phyloP scores from a whole-genome alignment of 1,284 basidiomycete genomes.

The Paramarasmius palmivorus region DNA sequence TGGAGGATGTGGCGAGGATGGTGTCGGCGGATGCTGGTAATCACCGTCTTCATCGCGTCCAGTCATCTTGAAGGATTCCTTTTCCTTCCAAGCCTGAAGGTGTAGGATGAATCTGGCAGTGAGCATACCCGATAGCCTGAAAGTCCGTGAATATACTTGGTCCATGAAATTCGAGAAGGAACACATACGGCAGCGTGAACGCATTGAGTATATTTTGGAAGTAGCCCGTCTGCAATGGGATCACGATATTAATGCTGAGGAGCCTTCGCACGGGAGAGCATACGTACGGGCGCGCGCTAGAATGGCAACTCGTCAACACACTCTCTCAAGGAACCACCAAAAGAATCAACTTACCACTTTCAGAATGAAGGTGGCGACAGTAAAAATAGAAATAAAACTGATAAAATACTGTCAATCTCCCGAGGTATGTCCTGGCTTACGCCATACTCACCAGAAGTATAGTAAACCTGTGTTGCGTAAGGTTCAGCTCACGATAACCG shows the following conservation, averaged over 20 bases:
- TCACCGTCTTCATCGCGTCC: background rate
- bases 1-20: too few relatives aligned
- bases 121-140: slow-evolving; percentile 13
- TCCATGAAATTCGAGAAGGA: too few relatives aligned
- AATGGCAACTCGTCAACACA: background rate
- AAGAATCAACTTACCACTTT: slow-evolving; percentile 7
- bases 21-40: too few relatives aligned
- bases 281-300: slow-evolving; percentile 11
- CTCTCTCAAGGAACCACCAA: background rate
- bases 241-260: background rate
- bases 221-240: slow-evolving; percentile 5
- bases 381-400: slow-evolving; percentile 10
- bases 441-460: slow-evolving; percentile 13
- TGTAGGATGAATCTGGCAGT: slow-evolving; percentile 15
- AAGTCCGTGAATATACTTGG: background rate
- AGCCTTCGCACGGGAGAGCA: too few relatives aligned
- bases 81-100: slow-evolving; percentile 8
- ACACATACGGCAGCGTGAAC: slow-evolving; percentile 12
- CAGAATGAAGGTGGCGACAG: slow-evolving; percentile 9
- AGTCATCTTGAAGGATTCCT: background rate
- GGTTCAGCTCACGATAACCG: background rate
- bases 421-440: too few relatives aligned
- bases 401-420: background rate
- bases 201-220: slow-evolving; percentile 12
- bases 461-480: slow-evolving; percentile 5